Conservation (phyloP, 495 filamentous ascomycete genomes). For the Annulohypoxylon stygium region DNA sequence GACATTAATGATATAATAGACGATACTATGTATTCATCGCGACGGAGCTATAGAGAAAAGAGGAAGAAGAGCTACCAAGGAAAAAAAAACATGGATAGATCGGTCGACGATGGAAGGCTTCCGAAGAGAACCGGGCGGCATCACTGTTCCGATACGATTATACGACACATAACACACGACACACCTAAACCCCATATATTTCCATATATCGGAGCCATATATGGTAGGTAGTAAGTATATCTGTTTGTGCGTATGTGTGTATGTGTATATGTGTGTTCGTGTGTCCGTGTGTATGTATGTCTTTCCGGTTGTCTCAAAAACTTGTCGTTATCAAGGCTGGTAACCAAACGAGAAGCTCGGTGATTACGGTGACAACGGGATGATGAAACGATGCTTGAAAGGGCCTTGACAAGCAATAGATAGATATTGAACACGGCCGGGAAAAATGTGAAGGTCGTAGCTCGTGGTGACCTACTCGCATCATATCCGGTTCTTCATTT, state of each 20-base stretch:
- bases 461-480: slow-evolving; percentile 10
- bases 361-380: not conserved
- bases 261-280: too few relatives aligned
- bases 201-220: slow-evolving; percentile 2
- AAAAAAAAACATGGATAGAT: slow-evolving; percentile 15
- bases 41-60: slow-evolving; percentile 13
- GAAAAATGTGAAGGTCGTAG: slow-evolving; percentile 6
- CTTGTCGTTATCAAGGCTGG: not conserved
- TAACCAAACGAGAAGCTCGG: not conserved
- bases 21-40: slow-evolving; percentile 2
- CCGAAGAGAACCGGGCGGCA: slow-evolving; percentile 21
- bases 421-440: slow-evolving; percentile 11
- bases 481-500: slow-evolving; percentile 24
- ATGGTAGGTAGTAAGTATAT: slow-evolving; percentile 11
- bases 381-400: not conserved
- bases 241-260: not conserved
- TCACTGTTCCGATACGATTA: slow-evolving; percentile 9
- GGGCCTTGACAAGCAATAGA: not conserved
- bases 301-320: not conserved
- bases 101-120: slow-evolving; percentile 2
- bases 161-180: not conserved
- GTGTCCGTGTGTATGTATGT: not conserved
- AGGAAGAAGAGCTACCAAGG: not conserved
- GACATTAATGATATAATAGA: not conserved
- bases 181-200: slow-evolving; percentile 3